Conservation (phyloP, 2,329 filamentous ascomycete species). For the Thermomyces lanuginosus region DNA sequence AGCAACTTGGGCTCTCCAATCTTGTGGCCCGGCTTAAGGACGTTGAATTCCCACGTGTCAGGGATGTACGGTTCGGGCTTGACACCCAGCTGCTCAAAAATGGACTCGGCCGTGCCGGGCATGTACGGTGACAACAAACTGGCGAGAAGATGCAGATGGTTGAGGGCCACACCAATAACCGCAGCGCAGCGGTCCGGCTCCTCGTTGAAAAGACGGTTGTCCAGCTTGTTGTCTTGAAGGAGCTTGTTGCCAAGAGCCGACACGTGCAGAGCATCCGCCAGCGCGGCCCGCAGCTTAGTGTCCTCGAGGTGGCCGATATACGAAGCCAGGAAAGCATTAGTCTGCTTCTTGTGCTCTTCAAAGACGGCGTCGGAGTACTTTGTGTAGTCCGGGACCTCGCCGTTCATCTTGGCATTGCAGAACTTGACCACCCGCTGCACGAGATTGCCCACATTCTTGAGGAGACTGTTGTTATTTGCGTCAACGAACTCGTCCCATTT, state of each 20-base stretch:
- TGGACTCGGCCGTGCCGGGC: conserved; percentile 58
- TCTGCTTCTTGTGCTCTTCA: conserved; percentile 26
- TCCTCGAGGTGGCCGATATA: conserved; percentile 44
- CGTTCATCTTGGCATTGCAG: conserved; percentile 31
- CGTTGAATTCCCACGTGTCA: conserved; percentile 45
- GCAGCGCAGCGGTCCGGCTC: conserved; percentile 44
- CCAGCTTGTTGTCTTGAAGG: conserved; percentile 44
- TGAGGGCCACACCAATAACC: conserved; percentile 62
- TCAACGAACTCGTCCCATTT: conserved; percentile 74
- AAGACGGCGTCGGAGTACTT: conserved; percentile 24
- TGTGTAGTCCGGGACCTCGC: conserved; percentile 21
- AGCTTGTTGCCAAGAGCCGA: conserved; percentile 44
- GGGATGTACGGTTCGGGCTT: conserved; percentile 41
- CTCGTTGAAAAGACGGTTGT: conserved; percentile 44
- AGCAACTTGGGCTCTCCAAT: conserved; percentile 67
- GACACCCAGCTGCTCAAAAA: conserved; percentile 58
- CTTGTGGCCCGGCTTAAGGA: conserved; percentile 55
- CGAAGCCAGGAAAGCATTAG: conserved; percentile 37
- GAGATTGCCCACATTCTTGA: conserved; percentile 56
- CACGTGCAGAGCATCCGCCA: conserved; percentile 39
- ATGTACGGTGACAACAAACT: conserved; percentile 70
- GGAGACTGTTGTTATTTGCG: conserved; percentile 77
- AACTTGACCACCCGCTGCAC: conserved; percentile 62
- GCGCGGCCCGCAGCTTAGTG: conserved; percentile 42
- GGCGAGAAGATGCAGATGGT: conserved; percentile 68